Evolutionary conservation across 73 alveolate species (phyloP).

Genomic region (Paraurostyla sp.): DNA sequence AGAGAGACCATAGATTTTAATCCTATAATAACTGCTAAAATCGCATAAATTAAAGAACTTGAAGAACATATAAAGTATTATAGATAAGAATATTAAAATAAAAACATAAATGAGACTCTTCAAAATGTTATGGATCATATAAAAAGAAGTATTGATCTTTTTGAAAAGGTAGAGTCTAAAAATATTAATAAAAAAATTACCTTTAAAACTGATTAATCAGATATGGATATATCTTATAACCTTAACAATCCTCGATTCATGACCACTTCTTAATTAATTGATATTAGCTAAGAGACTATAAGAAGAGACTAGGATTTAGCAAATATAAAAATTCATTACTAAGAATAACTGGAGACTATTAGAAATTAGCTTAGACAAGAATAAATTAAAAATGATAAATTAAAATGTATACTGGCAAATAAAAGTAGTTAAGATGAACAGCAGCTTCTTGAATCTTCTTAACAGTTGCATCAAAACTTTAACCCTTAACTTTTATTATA

Average conservation of each 20-base stretch:
- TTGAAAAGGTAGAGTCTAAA: too few relatives aligned
- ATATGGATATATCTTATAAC: too few relatives aligned
- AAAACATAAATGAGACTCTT: too few relatives aligned
- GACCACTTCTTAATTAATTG: background rate
- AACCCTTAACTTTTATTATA: background rate
- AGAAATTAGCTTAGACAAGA: background rate
- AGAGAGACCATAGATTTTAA: background rate
- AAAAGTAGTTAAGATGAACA: too few relatives aligned
- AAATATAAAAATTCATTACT: background rate
- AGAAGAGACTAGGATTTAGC: conserved; percentile 34
- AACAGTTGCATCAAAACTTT: too few relatives aligned
- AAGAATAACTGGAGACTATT: conserved; percentile 21
- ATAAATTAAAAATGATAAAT: background rate
- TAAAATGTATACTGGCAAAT: background rate
- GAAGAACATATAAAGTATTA: background rate
- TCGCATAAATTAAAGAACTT: background rate
- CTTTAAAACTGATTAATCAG: too few relatives aligned
- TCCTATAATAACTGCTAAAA: background rate
- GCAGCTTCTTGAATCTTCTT: too few relatives aligned
- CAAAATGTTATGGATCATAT: too few relatives aligned
- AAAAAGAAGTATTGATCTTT: too few relatives aligned
- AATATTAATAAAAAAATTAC: background rate
- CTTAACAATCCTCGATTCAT: background rate
- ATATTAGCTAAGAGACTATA: background rate
- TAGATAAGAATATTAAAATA: too few relatives aligned